These are phyloP conservation scores for Umbelopsis sp. DNA, from an alignment of 192 early-diverging fungal genomes.

Conservation along the genomic window DNA sequence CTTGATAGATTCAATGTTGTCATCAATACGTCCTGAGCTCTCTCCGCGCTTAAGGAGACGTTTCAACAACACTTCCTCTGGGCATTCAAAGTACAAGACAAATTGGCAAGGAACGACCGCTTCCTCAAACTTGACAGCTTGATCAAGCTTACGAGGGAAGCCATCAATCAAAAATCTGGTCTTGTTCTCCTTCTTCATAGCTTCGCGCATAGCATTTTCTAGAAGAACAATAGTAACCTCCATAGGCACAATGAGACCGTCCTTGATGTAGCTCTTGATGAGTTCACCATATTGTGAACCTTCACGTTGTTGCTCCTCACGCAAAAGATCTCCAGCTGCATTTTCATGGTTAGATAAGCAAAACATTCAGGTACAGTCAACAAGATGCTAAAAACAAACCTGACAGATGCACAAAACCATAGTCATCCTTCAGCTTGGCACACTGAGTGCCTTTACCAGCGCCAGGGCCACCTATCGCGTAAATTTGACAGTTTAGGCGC, in stretches of 20 bases:
- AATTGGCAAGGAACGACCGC: conserved; percentile 71
- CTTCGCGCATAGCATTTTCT: conserved; percentile 84
- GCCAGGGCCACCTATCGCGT: conserved; percentile 67
- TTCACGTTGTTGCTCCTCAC: conserved; percentile 83
- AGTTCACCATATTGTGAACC: conserved; percentile 88
- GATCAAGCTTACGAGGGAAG: conserved; percentile 93
- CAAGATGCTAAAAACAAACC: conserved; percentile 47
- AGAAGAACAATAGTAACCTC: conserved; percentile 93
- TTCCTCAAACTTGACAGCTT: conserved; percentile 93
- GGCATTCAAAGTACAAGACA: conserved; percentile 94
- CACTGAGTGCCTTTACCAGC: conserved; percentile 98
- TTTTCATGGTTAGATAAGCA: neutral
- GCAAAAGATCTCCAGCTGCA: conserved; percentile 90
- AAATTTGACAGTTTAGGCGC: neutral
- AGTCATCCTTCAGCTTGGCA: conserved; percentile 83
- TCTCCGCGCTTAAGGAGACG: conserved; percentile 93
- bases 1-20: conserved; percentile 94
- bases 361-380: neutral
- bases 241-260: conserved; percentile 95
- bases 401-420: conserved; percentile 93
- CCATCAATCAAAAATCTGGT: conserved; percentile 92
- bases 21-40: conserved; percentile 91
- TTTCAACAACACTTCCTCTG: conserved; percentile 88
- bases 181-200: conserved; percentile 50
- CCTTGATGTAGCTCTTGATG: conserved; percentile 90